Percentiles rank a stretch among this genome's conserved stretches.
These are phyloP conservation scores for Salix udensis DNA, from an alignment of 345 rosid species.

Conservation along the genomic window DNA sequence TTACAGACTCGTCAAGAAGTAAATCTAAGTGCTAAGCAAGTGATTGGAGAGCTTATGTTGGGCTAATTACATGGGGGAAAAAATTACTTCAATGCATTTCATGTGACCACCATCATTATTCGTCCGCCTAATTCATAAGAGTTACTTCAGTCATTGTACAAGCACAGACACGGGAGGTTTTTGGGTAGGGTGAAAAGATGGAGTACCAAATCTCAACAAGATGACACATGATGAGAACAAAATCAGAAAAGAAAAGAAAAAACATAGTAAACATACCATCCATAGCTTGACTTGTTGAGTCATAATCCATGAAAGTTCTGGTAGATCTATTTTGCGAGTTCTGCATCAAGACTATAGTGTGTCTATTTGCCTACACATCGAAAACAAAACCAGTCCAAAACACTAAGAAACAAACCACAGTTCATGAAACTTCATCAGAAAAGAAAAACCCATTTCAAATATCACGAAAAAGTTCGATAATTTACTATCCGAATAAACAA, in stretches of 20 bases:
- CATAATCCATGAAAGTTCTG: slow-evolving; percentile 95
- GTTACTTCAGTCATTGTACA: not conserved
- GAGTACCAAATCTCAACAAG: not conserved
- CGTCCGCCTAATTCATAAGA: not conserved
- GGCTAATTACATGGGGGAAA: not conserved
- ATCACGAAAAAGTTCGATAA: not conserved
- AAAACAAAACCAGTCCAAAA: slow-evolving; percentile 7
- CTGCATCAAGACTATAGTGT: slow-evolving; percentile 92
- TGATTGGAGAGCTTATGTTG: not conserved
- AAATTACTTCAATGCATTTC: not conserved
- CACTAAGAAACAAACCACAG: not conserved
- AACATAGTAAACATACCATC: slow-evolving; percentile 55
- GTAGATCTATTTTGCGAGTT: slow-evolving; percentile 68
- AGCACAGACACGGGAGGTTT: not conserved
- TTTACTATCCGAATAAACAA: not conserved
- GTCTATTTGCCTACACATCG: slow-evolving; percentile 67
- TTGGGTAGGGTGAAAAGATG: not conserved
- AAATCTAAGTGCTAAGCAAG: not conserved
- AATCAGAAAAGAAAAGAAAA: not conserved
- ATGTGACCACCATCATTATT: not conserved
- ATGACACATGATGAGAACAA: not conserved
- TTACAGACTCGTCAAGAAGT: not conserved
- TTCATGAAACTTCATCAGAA: not conserved
- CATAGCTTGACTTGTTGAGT: slow-evolving; percentile 84
- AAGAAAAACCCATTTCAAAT: too few relatives aligned